Evolutionary conservation across 306 rosid species (phyloP).

Genomic region (Dalbergia cochinchinensis): DNA sequence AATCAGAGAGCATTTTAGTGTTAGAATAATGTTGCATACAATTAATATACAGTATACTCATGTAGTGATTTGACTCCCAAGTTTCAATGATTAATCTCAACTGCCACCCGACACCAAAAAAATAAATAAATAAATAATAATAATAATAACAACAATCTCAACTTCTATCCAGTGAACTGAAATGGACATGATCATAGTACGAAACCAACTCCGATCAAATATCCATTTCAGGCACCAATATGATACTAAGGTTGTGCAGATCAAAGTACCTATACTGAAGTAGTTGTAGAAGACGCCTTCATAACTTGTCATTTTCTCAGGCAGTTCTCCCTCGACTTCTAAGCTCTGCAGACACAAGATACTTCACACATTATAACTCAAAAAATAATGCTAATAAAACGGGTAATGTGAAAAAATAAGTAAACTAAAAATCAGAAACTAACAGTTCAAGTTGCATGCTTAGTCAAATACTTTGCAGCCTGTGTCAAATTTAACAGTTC

Average conservation of each 20-base stretch:
- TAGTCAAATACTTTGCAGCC: conserved; percentile 34
- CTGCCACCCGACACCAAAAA: no score
- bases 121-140: no score
- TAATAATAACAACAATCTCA: not conserved
- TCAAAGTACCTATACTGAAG: conserved; percentile 86
- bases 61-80: conserved; percentile 28
- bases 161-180: conserved; percentile 12
- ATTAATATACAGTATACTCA: conserved; percentile 36
- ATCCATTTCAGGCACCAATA: conserved; percentile 21
- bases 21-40: conserved; percentile 19
- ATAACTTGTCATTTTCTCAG: conserved; percentile 72
- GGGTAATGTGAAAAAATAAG: not conserved
- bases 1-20: conserved; percentile 30
- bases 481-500: conserved; percentile 38
- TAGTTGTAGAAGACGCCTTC: conserved; percentile 97
- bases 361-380: conserved; percentile 28
- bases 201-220: conserved; percentile 19
- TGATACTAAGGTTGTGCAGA: conserved; percentile 26
- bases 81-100: conserved; percentile 26
- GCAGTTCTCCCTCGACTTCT: conserved; percentile 70
- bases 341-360: conserved; percentile 66
- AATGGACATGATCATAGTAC: conserved; percentile 32
- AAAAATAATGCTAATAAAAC: conserved; percentile 19
- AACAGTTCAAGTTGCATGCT: conserved; percentile 11
- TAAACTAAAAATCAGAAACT: not conserved